A percentile compares a stretch with the other conserved stretches of the same genome.
Evolutionary conservation across 306 rosid genomes (phyloP).

Genomic region (Castanea mollissima): DNA sequence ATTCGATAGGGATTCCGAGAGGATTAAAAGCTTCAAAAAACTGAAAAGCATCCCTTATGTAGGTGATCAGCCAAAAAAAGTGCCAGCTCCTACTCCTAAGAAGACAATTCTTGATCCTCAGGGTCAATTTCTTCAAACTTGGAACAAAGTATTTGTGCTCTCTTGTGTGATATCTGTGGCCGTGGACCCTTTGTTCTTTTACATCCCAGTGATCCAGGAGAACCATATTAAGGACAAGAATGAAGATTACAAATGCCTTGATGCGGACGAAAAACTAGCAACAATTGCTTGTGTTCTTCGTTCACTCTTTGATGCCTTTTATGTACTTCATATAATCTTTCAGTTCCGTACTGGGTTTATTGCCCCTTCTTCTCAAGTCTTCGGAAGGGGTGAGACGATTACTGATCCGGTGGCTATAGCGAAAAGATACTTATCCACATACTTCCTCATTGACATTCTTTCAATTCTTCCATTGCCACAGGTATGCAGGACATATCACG

Average conservation of each 20-base stretch:
- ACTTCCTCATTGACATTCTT: constrained; percentile 72
- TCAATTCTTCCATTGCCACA: constrained; percentile 89
- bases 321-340: constrained; percentile 63
- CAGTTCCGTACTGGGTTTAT: constrained; percentile 81
- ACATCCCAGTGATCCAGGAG: constrained; percentile 47
- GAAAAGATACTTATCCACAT: constrained; percentile 58
- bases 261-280: constrained; percentile 30
- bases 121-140: constrained; percentile 63
- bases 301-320: constrained; percentile 71
- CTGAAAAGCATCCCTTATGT: constrained; percentile 6
- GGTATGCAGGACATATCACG: constrained; percentile 33
- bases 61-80: constrained; percentile 24
- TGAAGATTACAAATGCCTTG: constrained; percentile 28
- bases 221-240: too few relatives aligned
- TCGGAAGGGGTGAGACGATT: constrained; percentile 77
- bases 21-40: background rate
- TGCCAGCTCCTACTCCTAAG: constrained; percentile 15
- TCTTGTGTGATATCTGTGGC: constrained; percentile 72
- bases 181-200: constrained; percentile 81
- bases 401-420: constrained; percentile 55
- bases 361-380: constrained; percentile 80
- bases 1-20: too few relatives aligned
- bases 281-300: constrained; percentile 71
- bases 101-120: constrained; percentile 72
- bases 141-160: constrained; percentile 83